Percentiles rank a stretch among this genome's conserved stretches.
These are phyloP conservation scores for Exophiala phaeomuriformis DNA, from an alignment of 2,329 filamentous ascomycete species.

Conservation along the genomic window DNA sequence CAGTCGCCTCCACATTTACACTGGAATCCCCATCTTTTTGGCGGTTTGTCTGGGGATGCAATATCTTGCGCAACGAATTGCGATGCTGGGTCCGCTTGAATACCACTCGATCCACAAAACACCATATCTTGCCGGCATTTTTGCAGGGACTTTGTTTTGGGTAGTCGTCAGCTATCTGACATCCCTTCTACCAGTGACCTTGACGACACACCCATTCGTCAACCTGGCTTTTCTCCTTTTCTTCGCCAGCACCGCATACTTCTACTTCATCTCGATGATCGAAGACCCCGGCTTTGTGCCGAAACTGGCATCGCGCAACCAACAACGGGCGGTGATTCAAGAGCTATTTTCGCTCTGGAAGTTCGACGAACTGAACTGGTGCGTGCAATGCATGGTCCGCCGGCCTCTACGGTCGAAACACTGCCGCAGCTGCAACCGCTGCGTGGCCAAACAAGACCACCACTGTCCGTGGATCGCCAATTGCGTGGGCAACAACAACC, in stretches of 20 bases:
- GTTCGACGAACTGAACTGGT: slow-evolving; percentile 92
- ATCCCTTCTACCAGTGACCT: slow-evolving; percentile 66
- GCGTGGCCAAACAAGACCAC: slow-evolving; percentile 93
- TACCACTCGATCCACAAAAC: slow-evolving; percentile 89
- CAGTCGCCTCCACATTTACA: slow-evolving; percentile 64
- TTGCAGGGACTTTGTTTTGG: slow-evolving; percentile 77
- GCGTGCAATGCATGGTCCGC: slow-evolving; percentile 87
- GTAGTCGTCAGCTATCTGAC: slow-evolving; percentile 69
- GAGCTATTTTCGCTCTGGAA: slow-evolving; percentile 78
- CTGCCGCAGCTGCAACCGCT: slow-evolving; percentile 82
- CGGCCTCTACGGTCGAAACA: slow-evolving; percentile 92
- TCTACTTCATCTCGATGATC: slow-evolving; percentile 78
- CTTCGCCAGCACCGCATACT: slow-evolving; percentile 66
- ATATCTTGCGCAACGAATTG: slow-evolving; percentile 66
- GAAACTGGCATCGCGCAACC: slow-evolving; percentile 78
- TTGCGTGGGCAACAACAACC: slow-evolving; percentile 91
- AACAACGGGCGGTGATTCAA: slow-evolving; percentile 83
- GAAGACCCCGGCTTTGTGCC: slow-evolving; percentile 90
- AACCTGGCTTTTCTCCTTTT: slow-evolving; percentile 67
- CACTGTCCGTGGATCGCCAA: slow-evolving; percentile 98
- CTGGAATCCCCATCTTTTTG: slow-evolving; percentile 62
- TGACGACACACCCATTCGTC: slow-evolving; percentile 58
- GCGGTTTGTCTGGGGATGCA: slow-evolving; percentile 53
- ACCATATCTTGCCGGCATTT: slow-evolving; percentile 91
- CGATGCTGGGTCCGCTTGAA: slow-evolving; percentile 75